These are phyloP conservation scores for Calonectria hawksworthii DNA, from an alignment of 2,329 filamentous ascomycete genomes.

Conservation along the genomic window DNA sequence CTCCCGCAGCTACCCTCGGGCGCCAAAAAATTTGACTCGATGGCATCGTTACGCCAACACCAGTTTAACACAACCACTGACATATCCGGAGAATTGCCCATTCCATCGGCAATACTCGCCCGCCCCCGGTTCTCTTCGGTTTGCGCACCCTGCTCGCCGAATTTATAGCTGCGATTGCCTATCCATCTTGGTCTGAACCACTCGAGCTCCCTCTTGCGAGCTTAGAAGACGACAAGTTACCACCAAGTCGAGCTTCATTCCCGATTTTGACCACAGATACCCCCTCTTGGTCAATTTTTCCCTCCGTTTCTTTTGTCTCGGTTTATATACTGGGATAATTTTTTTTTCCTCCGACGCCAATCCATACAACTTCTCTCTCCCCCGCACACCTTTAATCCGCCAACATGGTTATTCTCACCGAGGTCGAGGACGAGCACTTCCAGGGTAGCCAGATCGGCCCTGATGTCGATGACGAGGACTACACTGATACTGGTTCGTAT, in stretches of 20 bases:
- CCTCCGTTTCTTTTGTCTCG: background rate
- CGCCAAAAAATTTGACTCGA: conserved; percentile 47
- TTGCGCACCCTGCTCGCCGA: background rate
- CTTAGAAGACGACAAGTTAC: conserved; percentile 21
- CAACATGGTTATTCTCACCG: conserved; percentile 95
- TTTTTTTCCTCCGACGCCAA: conserved; percentile 4
- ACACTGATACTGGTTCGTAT: conserved; percentile 87
- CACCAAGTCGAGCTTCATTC: conserved; percentile 6
- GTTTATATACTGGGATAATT: background rate
- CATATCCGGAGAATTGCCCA: conserved; percentile 35
- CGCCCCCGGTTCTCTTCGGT: background rate
- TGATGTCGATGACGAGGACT: conserved; percentile 91
- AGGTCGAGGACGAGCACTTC: conserved; percentile 98
- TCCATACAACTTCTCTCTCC: conserved; percentile 19
- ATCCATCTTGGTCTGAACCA: background rate
- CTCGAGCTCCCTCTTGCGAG: background rate
- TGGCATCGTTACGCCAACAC: conserved; percentile 45
- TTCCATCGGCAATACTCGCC: conserved; percentile 27
- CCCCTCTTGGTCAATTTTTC: background rate
- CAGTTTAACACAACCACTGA: conserved; percentile 34
- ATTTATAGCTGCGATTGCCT: background rate
- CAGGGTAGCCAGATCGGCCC: conserved; percentile 76
- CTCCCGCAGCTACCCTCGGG: conserved; percentile 19
- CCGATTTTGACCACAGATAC: background rate
- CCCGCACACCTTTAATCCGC: conserved; percentile 33